These are phyloP conservation scores for Alloteropsis angusta DNA, from an alignment of 202 grass and related monocot species.

Conservation along the genomic window DNA sequence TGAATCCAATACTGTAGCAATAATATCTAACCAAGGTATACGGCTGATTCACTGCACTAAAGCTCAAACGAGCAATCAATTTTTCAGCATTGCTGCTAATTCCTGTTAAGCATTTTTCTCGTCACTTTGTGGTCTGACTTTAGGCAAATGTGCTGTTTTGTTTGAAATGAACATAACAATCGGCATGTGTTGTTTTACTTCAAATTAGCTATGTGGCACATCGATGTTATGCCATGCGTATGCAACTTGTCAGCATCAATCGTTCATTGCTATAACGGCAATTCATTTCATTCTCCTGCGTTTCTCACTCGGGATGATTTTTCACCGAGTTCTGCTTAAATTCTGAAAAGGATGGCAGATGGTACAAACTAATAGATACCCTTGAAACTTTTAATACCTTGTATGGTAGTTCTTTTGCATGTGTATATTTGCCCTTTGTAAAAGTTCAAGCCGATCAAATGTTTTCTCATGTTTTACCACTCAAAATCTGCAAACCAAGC, in stretches of 20 bases:
- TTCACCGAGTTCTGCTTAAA: not conserved
- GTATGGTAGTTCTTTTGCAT: not conserved
- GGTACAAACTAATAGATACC: not conserved
- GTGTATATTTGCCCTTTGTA: not conserved
- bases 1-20: not conserved
- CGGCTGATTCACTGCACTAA: not conserved
- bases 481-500: constrained; percentile 21
- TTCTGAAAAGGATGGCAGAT: not conserved
- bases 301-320: too few relatives aligned
- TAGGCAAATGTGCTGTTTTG: not conserved
- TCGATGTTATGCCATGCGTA: not conserved
- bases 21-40: not conserved
- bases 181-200: not conserved
- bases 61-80: not conserved
- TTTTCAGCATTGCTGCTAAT: not conserved
- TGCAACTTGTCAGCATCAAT: not conserved
- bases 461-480: constrained; percentile 10
- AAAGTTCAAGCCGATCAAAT: not conserved
- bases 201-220: too few relatives aligned
- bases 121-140: not conserved
- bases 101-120: not conserved
- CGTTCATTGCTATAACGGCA: not conserved
- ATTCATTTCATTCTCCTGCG: not conserved
- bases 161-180: not conserved
- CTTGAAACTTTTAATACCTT: not conserved